Evolutionary conservation across 2,329 filamentous ascomycete genomes (phyloP), one percentile per base, ranked within the genome.

Genomic region (Diaporthe sp.): DNA sequence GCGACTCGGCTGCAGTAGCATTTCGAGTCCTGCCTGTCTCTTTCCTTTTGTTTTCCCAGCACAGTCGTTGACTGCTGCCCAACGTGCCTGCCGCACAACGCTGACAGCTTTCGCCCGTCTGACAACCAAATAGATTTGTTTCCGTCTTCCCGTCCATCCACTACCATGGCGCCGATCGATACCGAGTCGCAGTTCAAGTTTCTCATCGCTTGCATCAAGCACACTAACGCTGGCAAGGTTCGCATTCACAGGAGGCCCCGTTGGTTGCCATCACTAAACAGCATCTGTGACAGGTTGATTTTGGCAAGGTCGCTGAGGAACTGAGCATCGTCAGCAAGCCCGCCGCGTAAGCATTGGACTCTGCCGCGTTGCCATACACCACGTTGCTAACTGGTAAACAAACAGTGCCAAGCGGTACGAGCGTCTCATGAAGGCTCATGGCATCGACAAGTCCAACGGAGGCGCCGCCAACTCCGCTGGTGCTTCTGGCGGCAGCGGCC

Each of bases 321-420:
- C 90, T 91, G 55, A 83, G 81, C 30, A 92, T 94, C 50, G 86
- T 92, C 44, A 86, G 84, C 81, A 93, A 93, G 82, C 92, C 88
- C 19, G 93, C 93, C 30, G 92, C 92, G 93, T 94, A 88, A 87
- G 92, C n/a, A 22, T 50, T 39, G 17, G n/a, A 35, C 15, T 15
- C 32, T 22, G 9, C n/a, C 30, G 15, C 19, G 9, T 39, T 53
- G 30, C n/a, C 47, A 39, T 3, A n/a, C 9, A 3, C 15, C 13
- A 9, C 22, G 9, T 68, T 22, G 5, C 19, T 53, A 13, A 51
- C 25, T 10, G 30, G 30, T 55, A 7, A 73, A 22, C 17, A 37
- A 19, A 75, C 78, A 94, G 92, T 1, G 89, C 91, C 76, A 94
- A 94, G 82, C 86, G 92, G 77, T 94, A 92, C 78, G 90, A 92